Evolutionary conservation across 495 filamentous ascomycete species (phyloP).

Genomic region (Podospora pseudocomata): DNA sequence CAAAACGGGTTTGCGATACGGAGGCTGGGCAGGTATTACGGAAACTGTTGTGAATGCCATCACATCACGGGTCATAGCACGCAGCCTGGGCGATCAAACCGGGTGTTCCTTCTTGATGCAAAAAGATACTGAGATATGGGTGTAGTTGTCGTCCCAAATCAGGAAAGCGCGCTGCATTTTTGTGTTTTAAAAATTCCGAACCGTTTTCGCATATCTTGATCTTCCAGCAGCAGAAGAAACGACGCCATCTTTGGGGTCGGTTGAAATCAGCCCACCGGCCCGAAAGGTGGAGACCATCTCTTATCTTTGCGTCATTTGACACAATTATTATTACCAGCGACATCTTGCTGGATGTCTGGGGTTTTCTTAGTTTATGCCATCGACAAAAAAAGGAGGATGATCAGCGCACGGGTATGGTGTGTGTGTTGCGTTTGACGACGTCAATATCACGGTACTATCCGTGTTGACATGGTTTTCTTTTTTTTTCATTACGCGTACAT

Average conservation of each 20-base stretch:
- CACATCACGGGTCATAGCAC: neutral
- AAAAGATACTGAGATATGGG: no score
- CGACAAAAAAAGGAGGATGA: no score
- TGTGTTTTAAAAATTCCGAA: neutral
- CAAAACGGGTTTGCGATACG: neutral
- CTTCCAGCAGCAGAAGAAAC: neutral
- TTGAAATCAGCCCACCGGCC: conserved; percentile 3
- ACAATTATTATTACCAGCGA: neutral
- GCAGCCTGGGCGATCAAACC: neutral
- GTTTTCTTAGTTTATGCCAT: no score
- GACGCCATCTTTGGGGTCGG: neutral
- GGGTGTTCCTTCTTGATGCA: neutral
- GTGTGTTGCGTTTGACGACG: neutral
- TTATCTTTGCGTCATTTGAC: conserved; percentile 8
- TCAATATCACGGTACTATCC: neutral
- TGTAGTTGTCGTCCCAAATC: neutral
- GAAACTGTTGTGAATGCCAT: neutral
- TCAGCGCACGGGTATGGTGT: neutral
- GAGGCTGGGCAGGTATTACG: neutral
- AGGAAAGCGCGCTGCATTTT: conserved; percentile 3
- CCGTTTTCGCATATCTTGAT: neutral
- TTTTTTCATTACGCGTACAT: no score
- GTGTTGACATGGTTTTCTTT: neutral
- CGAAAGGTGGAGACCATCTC: neutral
- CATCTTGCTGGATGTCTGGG: no score